Percentiles rank a stretch among this genome's conserved stretches.
Conservation (phyloP, 352 stramenopile genomes). For the Globisporangium irregulare region DNA sequence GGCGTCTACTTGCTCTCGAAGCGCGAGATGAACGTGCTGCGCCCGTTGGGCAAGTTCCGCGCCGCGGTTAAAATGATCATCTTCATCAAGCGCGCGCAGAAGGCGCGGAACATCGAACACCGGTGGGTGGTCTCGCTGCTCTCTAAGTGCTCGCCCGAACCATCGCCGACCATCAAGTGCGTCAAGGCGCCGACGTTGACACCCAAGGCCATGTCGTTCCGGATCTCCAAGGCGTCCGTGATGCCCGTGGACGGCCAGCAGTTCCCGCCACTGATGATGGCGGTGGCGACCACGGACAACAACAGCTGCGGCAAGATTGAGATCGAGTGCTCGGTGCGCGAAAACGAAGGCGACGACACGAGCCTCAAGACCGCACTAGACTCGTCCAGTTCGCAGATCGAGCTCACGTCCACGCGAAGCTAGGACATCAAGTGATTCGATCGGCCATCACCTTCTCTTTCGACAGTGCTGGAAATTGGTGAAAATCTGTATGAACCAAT, state of each 20-base stretch:
- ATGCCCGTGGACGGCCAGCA: constrained; percentile 39
- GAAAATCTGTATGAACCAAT: not conserved
- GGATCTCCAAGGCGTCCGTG: constrained; percentile 57
- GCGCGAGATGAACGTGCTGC: constrained; percentile 65
- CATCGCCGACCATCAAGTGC: not conserved
- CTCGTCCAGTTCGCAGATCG: constrained; percentile 23
- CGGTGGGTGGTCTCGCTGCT: constrained; percentile 30
- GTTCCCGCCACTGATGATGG: not conserved
- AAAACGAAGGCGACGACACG: constrained; percentile 2
- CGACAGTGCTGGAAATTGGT: not conserved
- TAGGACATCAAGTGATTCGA: not conserved
- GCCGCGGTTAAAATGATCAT: constrained; percentile 53
- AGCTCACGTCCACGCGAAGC: constrained; percentile 22
- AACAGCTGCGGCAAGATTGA: constrained; percentile 5
- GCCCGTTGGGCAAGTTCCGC: constrained; percentile 38
- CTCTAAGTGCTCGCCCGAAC: constrained; percentile 8
- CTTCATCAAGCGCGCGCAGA: constrained; percentile 66
- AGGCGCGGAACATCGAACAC: constrained; percentile 49
- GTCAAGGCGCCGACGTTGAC: constrained; percentile 8
- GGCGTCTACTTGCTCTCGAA: constrained; percentile 68
- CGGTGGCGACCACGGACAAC: not conserved
- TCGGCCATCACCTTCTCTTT: not conserved
- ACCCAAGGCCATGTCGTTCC: constrained; percentile 15
- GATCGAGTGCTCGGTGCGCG: constrained; percentile 11
- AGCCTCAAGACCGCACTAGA: constrained; percentile 7